These are phyloP conservation scores for Ceratocystis smalleyi DNA, from an alignment of 2,329 filamentous ascomycete species.

Conservation along the genomic window DNA sequence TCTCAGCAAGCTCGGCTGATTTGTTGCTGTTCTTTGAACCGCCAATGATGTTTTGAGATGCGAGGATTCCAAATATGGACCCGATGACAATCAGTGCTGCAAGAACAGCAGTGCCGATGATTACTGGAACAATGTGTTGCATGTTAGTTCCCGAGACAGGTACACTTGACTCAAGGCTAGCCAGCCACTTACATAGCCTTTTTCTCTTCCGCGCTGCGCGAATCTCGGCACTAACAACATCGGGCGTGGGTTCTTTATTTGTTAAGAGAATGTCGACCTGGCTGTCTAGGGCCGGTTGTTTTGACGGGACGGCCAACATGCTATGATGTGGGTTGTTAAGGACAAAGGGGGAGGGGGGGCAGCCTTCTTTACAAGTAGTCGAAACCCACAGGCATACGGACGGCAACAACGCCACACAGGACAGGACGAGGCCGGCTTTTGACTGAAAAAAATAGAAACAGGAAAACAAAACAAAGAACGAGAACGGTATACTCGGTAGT, in stretches of 20 bases:
- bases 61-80: conserved; percentile 13
- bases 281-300: conserved; percentile 2
- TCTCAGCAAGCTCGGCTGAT: conserved; percentile 1
- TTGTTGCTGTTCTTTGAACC: conserved; percentile 5
- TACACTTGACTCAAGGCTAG: not conserved
- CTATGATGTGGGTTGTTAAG: not conserved
- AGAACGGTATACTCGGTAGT: no score
- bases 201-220: conserved; percentile 1
- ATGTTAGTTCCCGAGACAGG: not conserved
- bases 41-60: conserved; percentile 10
- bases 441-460: not conserved
- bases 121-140: not conserved
- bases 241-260: not conserved
- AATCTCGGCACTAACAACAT: not conserved
- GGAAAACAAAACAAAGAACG: no score
- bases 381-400: no score
- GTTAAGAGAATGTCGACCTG: conserved; percentile 6
- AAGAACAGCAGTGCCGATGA: conserved; percentile 8
- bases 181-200: conserved; percentile 1
- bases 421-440: not conserved
- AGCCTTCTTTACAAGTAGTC: not conserved
- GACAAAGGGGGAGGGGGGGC: not conserved
- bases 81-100: conserved; percentile 8
- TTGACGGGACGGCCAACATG: not conserved
- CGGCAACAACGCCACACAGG: no score